These are phyloP conservation scores for Botrytis fragariae DNA, from an alignment of 2,329 filamentous ascomycete genomes.

Conservation along the genomic window DNA sequence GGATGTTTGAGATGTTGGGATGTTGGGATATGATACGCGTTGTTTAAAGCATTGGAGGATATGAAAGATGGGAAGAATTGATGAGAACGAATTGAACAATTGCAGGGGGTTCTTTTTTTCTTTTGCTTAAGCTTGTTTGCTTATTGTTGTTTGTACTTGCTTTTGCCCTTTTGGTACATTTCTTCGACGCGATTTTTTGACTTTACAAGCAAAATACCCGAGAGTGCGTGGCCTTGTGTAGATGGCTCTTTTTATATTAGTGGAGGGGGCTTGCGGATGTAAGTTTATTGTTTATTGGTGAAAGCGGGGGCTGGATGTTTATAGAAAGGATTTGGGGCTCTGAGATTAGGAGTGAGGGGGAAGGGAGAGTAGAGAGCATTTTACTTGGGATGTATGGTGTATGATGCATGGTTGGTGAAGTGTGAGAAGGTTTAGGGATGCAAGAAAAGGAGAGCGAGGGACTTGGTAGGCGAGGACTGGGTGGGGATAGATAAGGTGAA, in stretches of 20 bases:
- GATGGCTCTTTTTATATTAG: conserved; percentile 3
- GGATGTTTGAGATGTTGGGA: neutral
- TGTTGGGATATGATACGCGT: conserved; percentile 11
- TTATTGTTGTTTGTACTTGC: conserved; percentile 2
- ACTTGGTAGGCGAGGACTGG: neutral
- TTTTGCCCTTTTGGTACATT: neutral
- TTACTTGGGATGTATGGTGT: neutral
- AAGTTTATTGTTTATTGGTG: conserved; percentile 11
- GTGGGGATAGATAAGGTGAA: neutral
- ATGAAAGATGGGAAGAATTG: neutral
- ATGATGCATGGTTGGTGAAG: neutral
- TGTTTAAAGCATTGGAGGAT: neutral
- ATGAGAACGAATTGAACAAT: conserved; percentile 13
- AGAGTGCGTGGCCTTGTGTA: conserved; percentile 8
- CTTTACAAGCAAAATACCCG: conserved; percentile 20
- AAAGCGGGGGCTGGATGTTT: neutral
- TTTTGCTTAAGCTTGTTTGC: neutral
- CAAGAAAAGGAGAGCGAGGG: neutral
- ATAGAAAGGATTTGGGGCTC: neutral
- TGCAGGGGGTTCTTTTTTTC: neutral
- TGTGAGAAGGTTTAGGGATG: neutral
- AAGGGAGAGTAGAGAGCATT: too few species aligned
- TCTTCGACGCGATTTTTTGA: conserved; percentile 4
- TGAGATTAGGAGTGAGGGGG: neutral
- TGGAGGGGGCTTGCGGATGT: neutral